Conservation (phyloP, 768 basidiomycete genomes). For the Mycena haematopus region DNA sequence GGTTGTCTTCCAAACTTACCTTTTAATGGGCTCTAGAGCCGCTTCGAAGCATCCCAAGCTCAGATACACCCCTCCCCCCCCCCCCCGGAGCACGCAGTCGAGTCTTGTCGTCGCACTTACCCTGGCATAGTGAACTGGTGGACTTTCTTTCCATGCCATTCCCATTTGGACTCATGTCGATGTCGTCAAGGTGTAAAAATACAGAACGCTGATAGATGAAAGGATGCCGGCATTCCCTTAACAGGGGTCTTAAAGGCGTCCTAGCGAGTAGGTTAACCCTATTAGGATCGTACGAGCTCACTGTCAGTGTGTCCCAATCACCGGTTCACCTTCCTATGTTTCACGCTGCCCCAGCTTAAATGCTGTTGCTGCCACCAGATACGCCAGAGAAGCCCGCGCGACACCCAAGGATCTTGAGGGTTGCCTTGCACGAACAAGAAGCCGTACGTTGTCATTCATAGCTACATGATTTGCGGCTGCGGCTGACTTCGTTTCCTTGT, state of each 20-base stretch:
- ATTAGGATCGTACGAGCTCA: constrained; percentile 26
- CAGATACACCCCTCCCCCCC: no score
- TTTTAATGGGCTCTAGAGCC: neutral
- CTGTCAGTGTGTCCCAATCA: constrained; percentile 18
- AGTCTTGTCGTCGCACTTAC: neutral
- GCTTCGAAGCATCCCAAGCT: constrained; percentile 6
- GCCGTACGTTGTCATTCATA: neutral
- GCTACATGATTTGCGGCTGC: neutral
- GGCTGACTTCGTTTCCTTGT: neutral
- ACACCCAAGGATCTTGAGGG: neutral
- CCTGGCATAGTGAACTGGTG: no score
- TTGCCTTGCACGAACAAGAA: constrained; percentile 8
- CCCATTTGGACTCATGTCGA: constrained; percentile 11
- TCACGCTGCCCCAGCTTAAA: constrained; percentile 20
- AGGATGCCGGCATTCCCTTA: constrained; percentile 11
- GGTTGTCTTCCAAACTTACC: constrained; percentile 8
- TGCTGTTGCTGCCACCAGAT: constrained; percentile 1
- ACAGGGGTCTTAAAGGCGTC: neutral
- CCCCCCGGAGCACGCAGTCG: neutral
- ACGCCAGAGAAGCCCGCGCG: constrained; percentile 1
- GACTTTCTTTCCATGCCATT: neutral
- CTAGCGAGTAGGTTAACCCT: constrained; percentile 19
- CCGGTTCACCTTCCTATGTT: constrained; percentile 19
- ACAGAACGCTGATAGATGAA: constrained; percentile 19
- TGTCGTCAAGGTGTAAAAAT: constrained; percentile 2